phyloP scores from a whole-genome alignment of 768 basidiomycete species.

The Hygrocybe punicea region DNA sequence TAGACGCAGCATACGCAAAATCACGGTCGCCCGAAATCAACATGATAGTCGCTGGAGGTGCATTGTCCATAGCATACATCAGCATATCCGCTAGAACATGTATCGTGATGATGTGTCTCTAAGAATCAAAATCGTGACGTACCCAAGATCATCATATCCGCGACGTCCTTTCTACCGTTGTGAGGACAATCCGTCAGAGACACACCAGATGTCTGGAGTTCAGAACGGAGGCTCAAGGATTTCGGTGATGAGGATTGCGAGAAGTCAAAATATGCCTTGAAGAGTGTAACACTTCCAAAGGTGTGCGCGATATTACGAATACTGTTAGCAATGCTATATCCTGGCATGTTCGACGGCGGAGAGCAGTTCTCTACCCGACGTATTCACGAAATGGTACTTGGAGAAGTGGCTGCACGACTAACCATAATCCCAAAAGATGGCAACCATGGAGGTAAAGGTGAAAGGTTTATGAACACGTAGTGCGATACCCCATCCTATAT shows the following conservation, averaged over 20 bases:
- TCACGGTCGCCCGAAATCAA: constrained; percentile 68
- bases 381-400: background rate
- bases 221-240: constrained; percentile 39
- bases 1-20: constrained; percentile 60
- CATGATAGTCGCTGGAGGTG: constrained; percentile 50
- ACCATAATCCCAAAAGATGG: constrained; percentile 46
- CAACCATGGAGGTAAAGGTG: constrained; percentile 26
- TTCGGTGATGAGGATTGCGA: constrained; percentile 35
- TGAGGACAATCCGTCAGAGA: constrained; percentile 40
- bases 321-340: constrained; percentile 44
- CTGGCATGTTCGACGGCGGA: constrained; percentile 38
- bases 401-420: background rate
- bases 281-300: constrained; percentile 49
- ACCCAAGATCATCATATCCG: constrained; percentile 52
- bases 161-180: constrained; percentile 39
- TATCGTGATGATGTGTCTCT: background rate
- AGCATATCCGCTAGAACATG: constrained; percentile 58
- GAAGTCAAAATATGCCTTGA: constrained; percentile 56
- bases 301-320: constrained; percentile 46
- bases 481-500: background rate
- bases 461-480: background rate
- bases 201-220: constrained; percentile 49
- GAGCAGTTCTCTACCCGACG: constrained; percentile 39
- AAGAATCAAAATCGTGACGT: constrained; percentile 18
- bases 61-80: constrained; percentile 60